phyloP scores from a whole-genome alignment of 2,329 filamentous ascomycete genomes.

The Aspergillus tamarii region DNA sequence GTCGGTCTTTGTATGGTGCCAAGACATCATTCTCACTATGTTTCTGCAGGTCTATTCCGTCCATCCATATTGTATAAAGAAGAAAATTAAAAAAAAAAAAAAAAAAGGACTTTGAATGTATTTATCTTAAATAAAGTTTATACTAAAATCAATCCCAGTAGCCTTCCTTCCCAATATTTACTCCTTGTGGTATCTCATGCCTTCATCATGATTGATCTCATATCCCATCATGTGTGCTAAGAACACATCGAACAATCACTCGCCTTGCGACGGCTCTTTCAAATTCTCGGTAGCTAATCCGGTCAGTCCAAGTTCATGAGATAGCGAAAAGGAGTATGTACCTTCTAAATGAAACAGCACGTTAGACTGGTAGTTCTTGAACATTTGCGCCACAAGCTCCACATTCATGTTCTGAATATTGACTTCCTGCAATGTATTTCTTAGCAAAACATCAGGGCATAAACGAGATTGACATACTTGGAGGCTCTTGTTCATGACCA shows the following conservation, averaged over 20 bases:
- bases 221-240: neutral
- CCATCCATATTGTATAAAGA: neutral
- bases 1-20: slow-evolving; percentile 23
- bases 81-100: neutral
- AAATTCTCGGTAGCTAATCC: slow-evolving; percentile 76
- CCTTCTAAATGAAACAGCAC: slow-evolving; percentile 97
- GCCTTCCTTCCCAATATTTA: neutral
- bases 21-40: slow-evolving; percentile 14
- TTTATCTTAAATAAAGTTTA: neutral
- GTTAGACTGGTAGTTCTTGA: slow-evolving; percentile 99
- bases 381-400: slow-evolving; percentile 97
- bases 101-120: neutral
- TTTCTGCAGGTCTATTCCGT: neutral
- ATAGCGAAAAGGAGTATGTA: slow-evolving; percentile 41
- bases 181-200: neutral
- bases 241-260: neutral
- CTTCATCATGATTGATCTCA: neutral
- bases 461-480: slow-evolving; percentile 58
- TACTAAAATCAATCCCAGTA: neutral
- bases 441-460: neutral
- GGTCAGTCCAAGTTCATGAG: slow-evolving; percentile 8
- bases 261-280: slow-evolving; percentile 69
- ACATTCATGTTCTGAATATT: slow-evolving; percentile 99
- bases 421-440: slow-evolving; percentile 70
- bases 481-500: slow-evolving; percentile 89